Conservation (phyloP, 225 moss, liverwort and hornwort species). For the Polytrichum formosum region DNA sequence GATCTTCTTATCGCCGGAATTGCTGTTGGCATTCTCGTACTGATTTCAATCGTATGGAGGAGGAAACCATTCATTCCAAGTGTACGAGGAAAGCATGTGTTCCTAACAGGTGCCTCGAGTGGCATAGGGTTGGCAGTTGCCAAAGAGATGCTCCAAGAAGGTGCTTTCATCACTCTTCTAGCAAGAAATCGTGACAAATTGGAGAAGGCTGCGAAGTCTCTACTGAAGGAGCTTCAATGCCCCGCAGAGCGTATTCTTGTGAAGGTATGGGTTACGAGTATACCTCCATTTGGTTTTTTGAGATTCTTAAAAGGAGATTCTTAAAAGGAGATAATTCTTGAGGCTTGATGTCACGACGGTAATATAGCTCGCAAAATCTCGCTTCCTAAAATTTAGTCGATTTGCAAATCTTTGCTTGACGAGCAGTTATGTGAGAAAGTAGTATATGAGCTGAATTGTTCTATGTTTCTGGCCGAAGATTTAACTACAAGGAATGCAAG, state of each 20-base stretch:
- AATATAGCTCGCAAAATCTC: neutral
- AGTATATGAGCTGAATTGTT: too few relatives aligned
- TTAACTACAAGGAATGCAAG: too few relatives aligned
- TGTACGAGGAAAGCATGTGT: constrained; percentile 58
- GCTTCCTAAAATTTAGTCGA: neutral
- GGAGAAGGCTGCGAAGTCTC: constrained; percentile 32
- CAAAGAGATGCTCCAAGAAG: constrained; percentile 48
- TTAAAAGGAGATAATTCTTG: neutral
- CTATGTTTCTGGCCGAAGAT: too few relatives aligned
- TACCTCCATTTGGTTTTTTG: neutral
- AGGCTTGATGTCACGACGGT: neutral
- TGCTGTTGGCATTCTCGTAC: constrained; percentile 14
- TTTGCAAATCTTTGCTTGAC: neutral
- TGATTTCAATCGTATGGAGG: constrained; percentile 21
- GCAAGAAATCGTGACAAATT: constrained; percentile 55
- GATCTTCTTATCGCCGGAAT: constrained; percentile 14
- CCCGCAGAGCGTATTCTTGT: constrained; percentile 41
- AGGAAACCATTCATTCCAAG: constrained; percentile 52
- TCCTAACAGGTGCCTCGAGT: constrained; percentile 86
- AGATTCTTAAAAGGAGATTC: neutral
- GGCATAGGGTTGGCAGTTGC: constrained; percentile 80
- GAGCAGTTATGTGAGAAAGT: neutral
- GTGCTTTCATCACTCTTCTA: constrained; percentile 67
- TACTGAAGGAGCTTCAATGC: constrained; percentile 44
- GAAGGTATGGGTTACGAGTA: constrained; percentile 35